Percentiles rank a stretch among this genome's conserved stretches.
Conservation (phyloP, 208 protist genomes). For the Novymonas esmeraldas region DNA sequence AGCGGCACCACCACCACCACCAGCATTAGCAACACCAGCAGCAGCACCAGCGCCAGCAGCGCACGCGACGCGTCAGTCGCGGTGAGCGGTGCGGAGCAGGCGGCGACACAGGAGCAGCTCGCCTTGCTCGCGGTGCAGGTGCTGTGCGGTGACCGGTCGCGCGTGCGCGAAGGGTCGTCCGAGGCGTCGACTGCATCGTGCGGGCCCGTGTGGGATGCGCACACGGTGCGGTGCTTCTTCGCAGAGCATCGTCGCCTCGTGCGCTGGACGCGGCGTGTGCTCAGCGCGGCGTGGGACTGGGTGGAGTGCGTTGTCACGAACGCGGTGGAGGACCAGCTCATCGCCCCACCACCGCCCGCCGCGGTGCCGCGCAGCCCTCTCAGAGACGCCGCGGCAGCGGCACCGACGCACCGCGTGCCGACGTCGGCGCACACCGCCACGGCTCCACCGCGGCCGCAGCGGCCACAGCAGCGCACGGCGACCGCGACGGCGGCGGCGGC, state of each 20-base stretch:
- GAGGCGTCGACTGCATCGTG: constrained; percentile 32
- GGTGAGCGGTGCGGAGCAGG: no score
- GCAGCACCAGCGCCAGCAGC: background rate
- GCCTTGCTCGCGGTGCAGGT: constrained; percentile 28
- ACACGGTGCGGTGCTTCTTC: constrained; percentile 33
- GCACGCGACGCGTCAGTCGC: background rate
- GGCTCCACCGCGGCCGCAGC: no score
- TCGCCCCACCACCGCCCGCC: no score
- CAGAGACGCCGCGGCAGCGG: no score
- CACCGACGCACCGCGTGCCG: no score
- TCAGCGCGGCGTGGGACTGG: constrained; percentile 35
- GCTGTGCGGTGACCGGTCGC: constrained; percentile 33
- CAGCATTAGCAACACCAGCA: no score
- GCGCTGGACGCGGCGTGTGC: constrained; percentile 6
- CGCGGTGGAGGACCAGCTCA: constrained; percentile 24
- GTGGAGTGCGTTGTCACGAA: constrained; percentile 26
- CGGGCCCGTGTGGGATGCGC: constrained; percentile 41
- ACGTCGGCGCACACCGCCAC: no score
- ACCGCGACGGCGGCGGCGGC: no score
- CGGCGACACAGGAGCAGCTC: no score
- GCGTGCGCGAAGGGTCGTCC: constrained; percentile 31
- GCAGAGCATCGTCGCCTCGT: constrained; percentile 24
- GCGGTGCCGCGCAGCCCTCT: no score
- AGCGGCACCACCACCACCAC: background rate
- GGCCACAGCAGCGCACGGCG: no score